Conservation (phyloP, 75 land plant species). For the Sequoia sempervirens region DNA sequence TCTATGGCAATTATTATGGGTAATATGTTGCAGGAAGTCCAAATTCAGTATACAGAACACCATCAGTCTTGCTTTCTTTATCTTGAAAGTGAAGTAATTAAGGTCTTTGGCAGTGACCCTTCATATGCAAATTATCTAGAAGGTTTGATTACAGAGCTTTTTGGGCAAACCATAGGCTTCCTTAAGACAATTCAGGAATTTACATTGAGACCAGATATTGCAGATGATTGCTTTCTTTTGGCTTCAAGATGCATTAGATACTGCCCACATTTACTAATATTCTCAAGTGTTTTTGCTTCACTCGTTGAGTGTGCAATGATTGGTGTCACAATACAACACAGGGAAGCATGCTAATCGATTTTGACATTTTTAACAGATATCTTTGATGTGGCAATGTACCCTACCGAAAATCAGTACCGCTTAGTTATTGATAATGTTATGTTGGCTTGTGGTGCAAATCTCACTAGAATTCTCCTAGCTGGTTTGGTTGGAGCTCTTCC, state of each 20-base stretch:
- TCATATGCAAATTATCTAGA: slow-evolving; percentile 70
- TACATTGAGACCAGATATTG: slow-evolving; percentile 79
- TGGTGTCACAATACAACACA: no score
- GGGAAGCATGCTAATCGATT: no score
- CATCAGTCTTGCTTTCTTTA: slow-evolving; percentile 88
- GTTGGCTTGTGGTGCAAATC: no score
- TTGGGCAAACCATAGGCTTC: slow-evolving; percentile 43
- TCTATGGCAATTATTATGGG: slow-evolving; percentile 41
- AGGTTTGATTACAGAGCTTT: slow-evolving; percentile 56
- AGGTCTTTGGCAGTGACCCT: slow-evolving; percentile 77
- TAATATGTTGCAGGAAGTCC: slow-evolving; percentile 79
- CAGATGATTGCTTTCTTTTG: slow-evolving; percentile 85
- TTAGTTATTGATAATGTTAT: no score
- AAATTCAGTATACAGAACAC: slow-evolving; percentile 63
- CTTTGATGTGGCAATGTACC: no score
- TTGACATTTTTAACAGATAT: no score
- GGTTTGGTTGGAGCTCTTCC: no score
- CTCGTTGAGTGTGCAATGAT: no score
- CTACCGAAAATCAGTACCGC: no score
- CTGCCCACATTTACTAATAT: no score
- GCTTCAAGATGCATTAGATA: slow-evolving; percentile 91
- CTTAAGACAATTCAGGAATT: slow-evolving; percentile 51
- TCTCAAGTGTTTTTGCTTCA: no score
- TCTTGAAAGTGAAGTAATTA: slow-evolving; percentile 89
- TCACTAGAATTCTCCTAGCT: no score